A percentile compares a stretch with the other conserved stretches of the same genome.
Conservation (phyloP, 176 grass and related monocot genomes). For the Calamus simplicifolius region DNA sequence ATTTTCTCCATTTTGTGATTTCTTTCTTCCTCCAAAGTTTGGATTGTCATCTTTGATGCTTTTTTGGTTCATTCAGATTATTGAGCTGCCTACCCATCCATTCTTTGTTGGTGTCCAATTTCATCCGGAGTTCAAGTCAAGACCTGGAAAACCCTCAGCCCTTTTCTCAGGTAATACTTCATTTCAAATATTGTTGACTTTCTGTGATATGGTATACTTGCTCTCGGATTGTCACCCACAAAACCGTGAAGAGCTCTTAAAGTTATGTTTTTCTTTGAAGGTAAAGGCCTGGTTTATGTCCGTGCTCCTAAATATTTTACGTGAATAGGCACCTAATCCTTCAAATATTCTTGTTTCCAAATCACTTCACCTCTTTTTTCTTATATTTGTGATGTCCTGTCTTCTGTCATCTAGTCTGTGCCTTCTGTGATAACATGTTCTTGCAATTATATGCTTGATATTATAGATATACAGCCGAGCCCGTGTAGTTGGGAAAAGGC, state of each 20-base stretch:
- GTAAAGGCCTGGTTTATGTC: too few relatives aligned
- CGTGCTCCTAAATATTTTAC: too few relatives aligned
- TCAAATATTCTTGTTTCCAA: too few relatives aligned
- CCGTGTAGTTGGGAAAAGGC: too few relatives aligned
- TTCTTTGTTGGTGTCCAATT: constrained; percentile 18
- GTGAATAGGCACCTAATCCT: too few relatives aligned
- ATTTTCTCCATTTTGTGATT: neutral
- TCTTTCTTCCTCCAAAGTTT: neutral
- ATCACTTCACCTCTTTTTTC: too few relatives aligned
- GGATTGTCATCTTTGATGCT: neutral
- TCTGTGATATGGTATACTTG: neutral
- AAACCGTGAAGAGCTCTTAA: neutral
- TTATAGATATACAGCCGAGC: too few relatives aligned
- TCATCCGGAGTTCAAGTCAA: constrained; percentile 21
- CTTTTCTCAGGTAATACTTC: constrained; percentile 8
- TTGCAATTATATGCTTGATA: too few relatives aligned
- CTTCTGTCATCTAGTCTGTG: too few relatives aligned
- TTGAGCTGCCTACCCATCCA: constrained; percentile 12
- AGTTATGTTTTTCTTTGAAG: too few relatives aligned
- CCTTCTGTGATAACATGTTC: too few relatives aligned
- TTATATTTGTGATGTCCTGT: too few relatives aligned
- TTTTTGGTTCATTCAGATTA: neutral
- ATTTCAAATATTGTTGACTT: neutral
- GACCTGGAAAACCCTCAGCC: constrained; percentile 6
- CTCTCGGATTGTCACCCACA: neutral